Conservation (phyloP, 306 rosid genomes). For the Prinsepia uniflora region DNA sequence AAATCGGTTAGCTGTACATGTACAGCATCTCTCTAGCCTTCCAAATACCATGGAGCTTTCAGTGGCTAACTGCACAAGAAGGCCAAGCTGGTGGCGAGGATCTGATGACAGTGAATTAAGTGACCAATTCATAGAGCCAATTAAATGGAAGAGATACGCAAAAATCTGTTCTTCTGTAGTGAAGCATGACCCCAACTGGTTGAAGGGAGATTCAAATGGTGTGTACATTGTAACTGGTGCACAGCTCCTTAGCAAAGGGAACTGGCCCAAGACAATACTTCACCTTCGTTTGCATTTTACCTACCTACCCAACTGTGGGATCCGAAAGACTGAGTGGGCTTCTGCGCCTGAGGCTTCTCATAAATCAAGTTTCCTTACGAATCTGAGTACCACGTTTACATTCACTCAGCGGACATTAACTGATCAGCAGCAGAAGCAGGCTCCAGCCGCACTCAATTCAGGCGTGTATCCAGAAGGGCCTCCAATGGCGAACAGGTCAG, state of each 20-base stretch:
- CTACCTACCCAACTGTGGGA: conserved; percentile 61
- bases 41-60: conserved; percentile 66
- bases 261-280: conserved; percentile 84
- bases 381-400: conserved; percentile 82
- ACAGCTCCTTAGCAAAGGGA: conserved; percentile 75
- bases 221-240: conserved; percentile 88
- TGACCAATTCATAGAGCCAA: conserved; percentile 61
- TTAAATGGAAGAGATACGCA: conserved; percentile 87
- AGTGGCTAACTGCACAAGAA: conserved; percentile 30
- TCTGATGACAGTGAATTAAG: conserved; percentile 59
- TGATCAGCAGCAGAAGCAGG: conserved; percentile 63
- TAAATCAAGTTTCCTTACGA: conserved; percentile 75
- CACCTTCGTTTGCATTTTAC: conserved; percentile 79
- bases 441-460: conserved; percentile 67
- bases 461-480: conserved; percentile 90
- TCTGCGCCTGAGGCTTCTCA: conserved; percentile 66
- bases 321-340: conserved; percentile 77
- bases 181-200: conserved; percentile 80
- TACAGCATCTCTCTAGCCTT: conserved; percentile 84
- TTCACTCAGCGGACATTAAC: conserved; percentile 65
- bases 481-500: conserved; percentile 53
- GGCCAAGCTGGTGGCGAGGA: conserved; percentile 61
- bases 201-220: conserved; percentile 51
- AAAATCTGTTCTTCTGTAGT: conserved; percentile 78
- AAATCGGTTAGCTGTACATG: conserved; percentile 71